phyloP scores from a whole-genome alignment of 495 filamentous ascomycete genomes.

The Neurospora tetraspora region DNA sequence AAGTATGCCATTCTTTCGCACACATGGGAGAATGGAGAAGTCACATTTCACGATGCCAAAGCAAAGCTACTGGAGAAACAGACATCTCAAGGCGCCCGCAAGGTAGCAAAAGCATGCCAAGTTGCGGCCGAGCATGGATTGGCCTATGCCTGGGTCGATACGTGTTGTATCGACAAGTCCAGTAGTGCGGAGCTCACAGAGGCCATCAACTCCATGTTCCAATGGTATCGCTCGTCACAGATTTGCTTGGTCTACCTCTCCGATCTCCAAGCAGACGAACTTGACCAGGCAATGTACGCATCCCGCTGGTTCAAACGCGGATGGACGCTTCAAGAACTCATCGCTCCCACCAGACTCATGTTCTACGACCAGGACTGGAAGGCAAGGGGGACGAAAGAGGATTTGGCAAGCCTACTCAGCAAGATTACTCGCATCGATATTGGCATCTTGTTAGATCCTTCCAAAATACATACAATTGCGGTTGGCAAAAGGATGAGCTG shows the following conservation, averaged over 20 bases:
- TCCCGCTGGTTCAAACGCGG: conserved; percentile 25
- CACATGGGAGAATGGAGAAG: conserved; percentile 30
- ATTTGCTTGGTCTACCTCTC: conserved; percentile 25
- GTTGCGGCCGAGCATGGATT: conserved; percentile 1
- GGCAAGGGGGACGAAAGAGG: not conserved
- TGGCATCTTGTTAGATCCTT: not conserved
- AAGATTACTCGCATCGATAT: not conserved
- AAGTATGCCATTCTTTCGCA: conserved; percentile 37
- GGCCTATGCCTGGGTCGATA: conserved; percentile 22
- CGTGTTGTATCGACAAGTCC: conserved; percentile 22
- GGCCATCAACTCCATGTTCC: conserved; percentile 31
- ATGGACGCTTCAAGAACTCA: conserved; percentile 30
- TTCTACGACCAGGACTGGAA: conserved; percentile 8
- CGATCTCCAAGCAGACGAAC: not conserved
- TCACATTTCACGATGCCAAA: conserved; percentile 12
- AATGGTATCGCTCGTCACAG: conserved; percentile 20
- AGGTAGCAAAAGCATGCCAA: conserved; percentile 3
- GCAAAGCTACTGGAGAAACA: not conserved
- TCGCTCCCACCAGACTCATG: conserved; percentile 17
- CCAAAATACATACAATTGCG: not conserved
- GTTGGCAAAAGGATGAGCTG: conserved; percentile 21
- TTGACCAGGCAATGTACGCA: not conserved
- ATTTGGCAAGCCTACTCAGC: not conserved
- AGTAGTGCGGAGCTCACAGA: conserved; percentile 22
- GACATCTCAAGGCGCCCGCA: not conserved